phyloP scores from a whole-genome alignment of 192 early-diverging fungal genomes.

The Umbelopsis isabellina region DNA sequence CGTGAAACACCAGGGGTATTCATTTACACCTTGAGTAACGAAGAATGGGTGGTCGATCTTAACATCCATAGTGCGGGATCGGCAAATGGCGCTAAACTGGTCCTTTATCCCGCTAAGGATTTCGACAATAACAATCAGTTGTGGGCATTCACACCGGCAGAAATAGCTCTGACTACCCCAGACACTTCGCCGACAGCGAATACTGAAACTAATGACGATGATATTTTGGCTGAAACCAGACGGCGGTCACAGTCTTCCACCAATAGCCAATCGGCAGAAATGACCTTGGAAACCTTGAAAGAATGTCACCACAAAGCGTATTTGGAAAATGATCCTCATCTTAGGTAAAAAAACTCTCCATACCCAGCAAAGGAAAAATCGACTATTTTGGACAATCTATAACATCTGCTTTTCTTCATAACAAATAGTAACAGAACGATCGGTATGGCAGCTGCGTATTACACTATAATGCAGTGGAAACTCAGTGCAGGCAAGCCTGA shows the following conservation, averaged over 20 bases:
- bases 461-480: constrained; percentile 8
- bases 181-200: not conserved
- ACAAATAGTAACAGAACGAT: not conserved
- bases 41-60: constrained; percentile 34
- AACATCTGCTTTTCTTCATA: not conserved
- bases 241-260: not conserved
- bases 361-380: not conserved
- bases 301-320: constrained; percentile 9
- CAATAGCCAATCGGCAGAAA: not conserved
- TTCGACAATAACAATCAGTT: constrained; percentile 31
- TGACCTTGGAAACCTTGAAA: not conserved
- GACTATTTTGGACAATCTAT: not conserved
- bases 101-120: constrained; percentile 24
- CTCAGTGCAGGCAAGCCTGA: not conserved
- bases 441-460: constrained; percentile 1
- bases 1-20: constrained; percentile 17
- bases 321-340: constrained; percentile 21
- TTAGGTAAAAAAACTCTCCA: not conserved
- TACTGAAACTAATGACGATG: not conserved
- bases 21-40: constrained; percentile 34
- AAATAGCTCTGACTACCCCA: too few relatives aligned
- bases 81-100: constrained; percentile 23
- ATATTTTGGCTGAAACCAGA: not conserved
- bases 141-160: constrained; percentile 18
- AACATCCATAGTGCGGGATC: constrained; percentile 23